Conservation (phyloP, 805 yeast genomes). For the Babjeviella inositovora region DNA sequence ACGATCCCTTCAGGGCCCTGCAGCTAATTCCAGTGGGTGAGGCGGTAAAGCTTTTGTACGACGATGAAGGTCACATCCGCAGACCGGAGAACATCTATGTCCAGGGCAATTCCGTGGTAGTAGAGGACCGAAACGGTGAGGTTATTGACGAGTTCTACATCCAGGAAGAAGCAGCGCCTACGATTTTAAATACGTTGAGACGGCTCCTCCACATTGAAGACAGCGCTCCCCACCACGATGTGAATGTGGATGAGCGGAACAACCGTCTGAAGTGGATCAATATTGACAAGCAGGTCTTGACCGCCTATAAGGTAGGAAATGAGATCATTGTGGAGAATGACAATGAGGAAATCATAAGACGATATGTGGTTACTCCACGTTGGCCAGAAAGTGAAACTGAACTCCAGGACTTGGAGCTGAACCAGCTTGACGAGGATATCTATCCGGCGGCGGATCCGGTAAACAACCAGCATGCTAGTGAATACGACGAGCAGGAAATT, state of each 20-base stretch:
- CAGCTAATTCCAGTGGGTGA: too few relatives aligned
- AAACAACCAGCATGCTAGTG: too few relatives aligned
- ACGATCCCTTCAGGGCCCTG: too few relatives aligned
- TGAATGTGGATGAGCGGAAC: constrained; percentile 3
- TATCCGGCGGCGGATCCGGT: too few relatives aligned
- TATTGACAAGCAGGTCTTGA: constrained; percentile 3
- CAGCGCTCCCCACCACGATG: constrained; percentile 1
- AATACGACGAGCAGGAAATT: too few relatives aligned
- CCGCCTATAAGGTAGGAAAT: constrained; percentile 24
- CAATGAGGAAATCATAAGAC: constrained; percentile 25
- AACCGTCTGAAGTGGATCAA: constrained; percentile 1
- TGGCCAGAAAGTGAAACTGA: too few relatives aligned
- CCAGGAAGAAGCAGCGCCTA: background rate
- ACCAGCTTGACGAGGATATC: too few relatives aligned
- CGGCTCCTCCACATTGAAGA: background rate
- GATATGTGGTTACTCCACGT: constrained; percentile 12
- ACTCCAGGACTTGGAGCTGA: too few relatives aligned
- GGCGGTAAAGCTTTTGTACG: too few relatives aligned
- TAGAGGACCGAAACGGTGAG: constrained; percentile 28
- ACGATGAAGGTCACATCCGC: constrained; percentile 3
- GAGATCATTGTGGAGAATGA: constrained; percentile 22
- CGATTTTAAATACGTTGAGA: background rate
- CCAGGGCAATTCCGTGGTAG: constrained; percentile 19
- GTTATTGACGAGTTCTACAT: constrained; percentile 14
- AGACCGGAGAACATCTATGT: constrained; percentile 19